Evolutionary conservation across 768 basidiomycete species (phyloP).

Genomic region (Hygrocybe coccinea): DNA sequence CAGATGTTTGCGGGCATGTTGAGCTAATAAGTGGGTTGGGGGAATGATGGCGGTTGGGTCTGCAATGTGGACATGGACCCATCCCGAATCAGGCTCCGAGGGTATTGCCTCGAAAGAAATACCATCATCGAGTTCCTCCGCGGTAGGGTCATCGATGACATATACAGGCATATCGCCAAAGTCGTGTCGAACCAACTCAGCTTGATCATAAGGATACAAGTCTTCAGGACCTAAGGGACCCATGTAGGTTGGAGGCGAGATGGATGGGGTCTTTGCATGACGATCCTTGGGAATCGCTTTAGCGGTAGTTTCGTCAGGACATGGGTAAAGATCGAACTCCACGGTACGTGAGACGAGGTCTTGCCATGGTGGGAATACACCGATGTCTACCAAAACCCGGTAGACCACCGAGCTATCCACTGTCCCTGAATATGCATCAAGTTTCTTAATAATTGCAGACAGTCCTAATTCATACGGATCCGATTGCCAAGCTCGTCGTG

Average conservation of each 20-base stretch:
- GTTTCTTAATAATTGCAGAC: conserved; percentile 52
- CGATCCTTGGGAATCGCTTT: conserved; percentile 23
- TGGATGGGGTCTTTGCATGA: conserved; percentile 25
- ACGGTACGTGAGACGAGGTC: conserved; percentile 46
- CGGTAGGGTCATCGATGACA: conserved; percentile 75
- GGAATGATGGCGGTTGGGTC: conserved; percentile 82
- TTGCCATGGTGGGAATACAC: conserved; percentile 79
- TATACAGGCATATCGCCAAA: conserved; percentile 79
- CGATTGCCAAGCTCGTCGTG: conserved; percentile 44
- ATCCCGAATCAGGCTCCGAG: conserved; percentile 52
- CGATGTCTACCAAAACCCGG: conserved; percentile 60
- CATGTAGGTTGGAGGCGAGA: conserved; percentile 16
- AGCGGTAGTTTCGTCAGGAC: conserved; percentile 28
- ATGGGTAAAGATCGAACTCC: conserved; percentile 32
- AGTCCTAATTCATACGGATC: conserved; percentile 57
- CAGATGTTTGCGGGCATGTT: conserved; percentile 48
- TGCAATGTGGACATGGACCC: conserved; percentile 91
- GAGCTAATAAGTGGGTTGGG: conserved; percentile 59
- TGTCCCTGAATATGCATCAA: conserved; percentile 36
- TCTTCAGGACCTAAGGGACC: conserved; percentile 55
- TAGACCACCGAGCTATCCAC: conserved; percentile 37
- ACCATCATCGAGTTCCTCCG: conserved; percentile 92
- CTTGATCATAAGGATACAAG: conserved; percentile 56
- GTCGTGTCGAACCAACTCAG: conserved; percentile 75
- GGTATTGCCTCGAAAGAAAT: conserved; percentile 73